Evolutionary conservation across 2,329 filamentous ascomycete species (phyloP).

Genomic region (Neodidymelliopsis sp.): DNA sequence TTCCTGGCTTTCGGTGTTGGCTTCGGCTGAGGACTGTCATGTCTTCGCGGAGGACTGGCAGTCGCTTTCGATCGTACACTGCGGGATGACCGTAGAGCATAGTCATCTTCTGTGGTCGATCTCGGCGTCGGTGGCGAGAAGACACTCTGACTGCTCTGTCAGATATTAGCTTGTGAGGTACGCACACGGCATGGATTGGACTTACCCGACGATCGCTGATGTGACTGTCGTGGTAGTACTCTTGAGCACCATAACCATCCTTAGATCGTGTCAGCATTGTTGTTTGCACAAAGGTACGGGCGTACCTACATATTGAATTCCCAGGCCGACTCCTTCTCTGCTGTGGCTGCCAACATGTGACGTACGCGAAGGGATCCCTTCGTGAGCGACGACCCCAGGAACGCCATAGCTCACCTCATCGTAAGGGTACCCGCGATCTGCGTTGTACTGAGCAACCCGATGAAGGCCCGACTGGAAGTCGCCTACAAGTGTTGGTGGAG

Average conservation of each 20-base stretch:
- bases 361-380: conserved; percentile 38
- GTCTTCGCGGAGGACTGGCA: conserved; percentile 34
- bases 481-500: conserved; percentile 41
- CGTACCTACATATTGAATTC: conserved; percentile 44
- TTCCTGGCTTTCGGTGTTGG: conserved; percentile 52
- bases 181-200: not conserved
- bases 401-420: conserved; percentile 44
- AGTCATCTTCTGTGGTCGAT: conserved; percentile 52
- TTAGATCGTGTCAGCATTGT: conserved; percentile 34
- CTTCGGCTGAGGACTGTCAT: conserved; percentile 37
- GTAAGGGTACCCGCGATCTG: conserved; percentile 48
- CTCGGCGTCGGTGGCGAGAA: conserved; percentile 54
- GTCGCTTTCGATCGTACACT: conserved; percentile 39
- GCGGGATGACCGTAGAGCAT: conserved; percentile 48
- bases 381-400: conserved; percentile 35
- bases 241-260: conserved; percentile 42
- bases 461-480: conserved; percentile 50
- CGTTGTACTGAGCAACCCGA: conserved; percentile 54
- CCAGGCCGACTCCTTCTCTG: conserved; percentile 34
- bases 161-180: conserved; percentile 26
- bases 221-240: conserved; percentile 39
- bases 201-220: conserved; percentile 38
- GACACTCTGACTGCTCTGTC: conserved; percentile 35
- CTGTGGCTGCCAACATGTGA: conserved; percentile 36
- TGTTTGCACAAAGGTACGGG: not conserved